These are phyloP conservation scores for Wickerhamiella parazyma DNA, from an alignment of 805 yeast species.

Conservation along the genomic window DNA sequence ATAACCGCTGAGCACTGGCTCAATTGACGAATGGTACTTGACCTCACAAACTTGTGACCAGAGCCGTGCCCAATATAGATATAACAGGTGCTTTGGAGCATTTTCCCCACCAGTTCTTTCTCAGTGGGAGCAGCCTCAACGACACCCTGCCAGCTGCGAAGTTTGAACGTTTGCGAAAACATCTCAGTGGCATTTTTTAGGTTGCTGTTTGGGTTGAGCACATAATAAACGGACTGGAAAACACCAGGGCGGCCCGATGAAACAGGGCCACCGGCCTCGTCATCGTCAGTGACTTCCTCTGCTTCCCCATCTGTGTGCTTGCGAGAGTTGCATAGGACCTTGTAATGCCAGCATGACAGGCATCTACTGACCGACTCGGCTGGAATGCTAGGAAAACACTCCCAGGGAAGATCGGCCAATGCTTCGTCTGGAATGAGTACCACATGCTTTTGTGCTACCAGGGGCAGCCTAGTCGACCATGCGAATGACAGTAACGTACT, in stretches of 20 bases:
- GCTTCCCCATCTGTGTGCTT: neutral
- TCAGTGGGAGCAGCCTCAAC: slow-evolving; percentile 47
- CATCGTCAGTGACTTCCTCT: neutral
- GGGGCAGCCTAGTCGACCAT: neutral
- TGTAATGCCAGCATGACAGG: slow-evolving; percentile 35
- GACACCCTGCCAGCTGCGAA: slow-evolving; percentile 38
- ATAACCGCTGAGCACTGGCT: slow-evolving; percentile 29
- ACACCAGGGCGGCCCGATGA: neutral
- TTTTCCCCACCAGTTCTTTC: slow-evolving; percentile 31
- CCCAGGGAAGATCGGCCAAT: slow-evolving; percentile 83
- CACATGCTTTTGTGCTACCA: slow-evolving; percentile 33
- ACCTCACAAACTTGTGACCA: slow-evolving; percentile 68
- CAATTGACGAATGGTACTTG: slow-evolving; percentile 39
- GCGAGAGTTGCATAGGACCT: slow-evolving; percentile 15
- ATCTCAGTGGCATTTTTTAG: slow-evolving; percentile 48
- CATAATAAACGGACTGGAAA: slow-evolving; percentile 29
- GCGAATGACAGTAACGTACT: slow-evolving; percentile 36
- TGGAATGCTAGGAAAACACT: slow-evolving; percentile 38
- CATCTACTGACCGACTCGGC: slow-evolving; percentile 14
- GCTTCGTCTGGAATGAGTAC: slow-evolving; percentile 55
- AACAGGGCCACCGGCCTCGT: neutral
- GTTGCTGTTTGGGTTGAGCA: slow-evolving; percentile 78
- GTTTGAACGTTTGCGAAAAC: slow-evolving; percentile 35
- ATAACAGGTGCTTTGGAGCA: slow-evolving; percentile 38
- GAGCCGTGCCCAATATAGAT: slow-evolving; percentile 93